Evolutionary conservation across 306 rosid genomes (phyloP), one percentile per base, ranked within the genome.

Genomic region (Castanospermum australe): DNA sequence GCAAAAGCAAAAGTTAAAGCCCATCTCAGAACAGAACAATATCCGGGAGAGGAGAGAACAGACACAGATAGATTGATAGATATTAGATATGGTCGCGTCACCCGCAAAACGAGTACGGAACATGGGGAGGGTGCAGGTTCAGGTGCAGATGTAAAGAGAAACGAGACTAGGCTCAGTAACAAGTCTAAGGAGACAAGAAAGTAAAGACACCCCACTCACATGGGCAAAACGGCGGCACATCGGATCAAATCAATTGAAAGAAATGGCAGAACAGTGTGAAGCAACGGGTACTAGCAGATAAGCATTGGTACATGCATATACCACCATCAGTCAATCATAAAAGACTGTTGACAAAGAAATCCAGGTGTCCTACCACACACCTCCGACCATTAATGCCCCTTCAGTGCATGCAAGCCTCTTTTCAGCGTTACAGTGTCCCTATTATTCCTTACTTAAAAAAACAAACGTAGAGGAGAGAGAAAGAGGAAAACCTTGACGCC

Each of bases 211-310:
- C 81, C 82, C 50, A 17, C 54, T 78, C 81, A 79, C 80, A 87
- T 73, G 84, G 65, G 79, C 86, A 84, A 93, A 89, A 88, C 82
- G 99, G 99, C 99, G 98, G 98, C 99, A 89, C 91, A 88, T 79
- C 62, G 74, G 84, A 95, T 93, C 96, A 87, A 83, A 88, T 92
- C 93, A 86, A 82, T 77, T 78, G 88, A 87, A 71, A 76, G 81
- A 36, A 55, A 57, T 9, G 12, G 59, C 82, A 52, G 79, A 63
- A 42, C 33, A 61, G 80, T 66, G 78, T 81, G 79, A 65, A 70
- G 45, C 14, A 54, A 35, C 64, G 44, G 79, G 92, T 83, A 82
- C 85, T 9, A 48, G 2, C 28, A 47, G 59, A 75, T 74, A 17
- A 76, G 45, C 67, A 70, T 83, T 72, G 69, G 77, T 70, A 81